Evolutionary conservation across 768 basidiomycete genomes (phyloP).

Genomic region (Lactarius deliciosus): DNA sequence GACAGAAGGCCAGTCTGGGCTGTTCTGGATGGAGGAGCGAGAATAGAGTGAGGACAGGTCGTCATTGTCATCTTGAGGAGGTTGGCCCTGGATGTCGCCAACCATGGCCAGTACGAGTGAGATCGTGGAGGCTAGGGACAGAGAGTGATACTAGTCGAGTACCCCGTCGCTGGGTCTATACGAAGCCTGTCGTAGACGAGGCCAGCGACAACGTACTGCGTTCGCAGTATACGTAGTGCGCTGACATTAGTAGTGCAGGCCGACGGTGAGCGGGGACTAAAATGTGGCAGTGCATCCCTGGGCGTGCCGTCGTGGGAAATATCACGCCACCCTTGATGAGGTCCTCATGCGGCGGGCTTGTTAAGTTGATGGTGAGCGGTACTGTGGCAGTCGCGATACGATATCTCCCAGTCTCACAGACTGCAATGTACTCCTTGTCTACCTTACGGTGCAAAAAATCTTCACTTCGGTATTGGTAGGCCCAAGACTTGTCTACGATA

Average conservation of each 20-base stretch:
- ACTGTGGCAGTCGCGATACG: too few species aligned
- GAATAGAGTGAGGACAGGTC: neutral
- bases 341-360: too few species aligned
- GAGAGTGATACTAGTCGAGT: neutral
- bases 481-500: neutral
- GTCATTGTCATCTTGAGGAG: neutral
- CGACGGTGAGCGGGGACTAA: neutral
- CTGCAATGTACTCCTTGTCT: too few species aligned
- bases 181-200: neutral
- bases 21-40: constrained; percentile 1
- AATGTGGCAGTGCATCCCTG: neutral
- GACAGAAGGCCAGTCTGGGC: neutral
- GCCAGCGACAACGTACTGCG: neutral
- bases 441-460: too few species aligned
- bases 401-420: too few species aligned
- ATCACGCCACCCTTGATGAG: neutral
- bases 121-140: neutral
- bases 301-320: neutral
- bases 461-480: neutral
- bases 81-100: neutral
- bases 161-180: neutral
- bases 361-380: too few species aligned
- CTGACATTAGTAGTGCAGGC: neutral
- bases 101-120: neutral
- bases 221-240: neutral